Base-by-base conservation (phyloP, 768 basidiomycete species). In the Melanogaster broomeanus region DNA sequence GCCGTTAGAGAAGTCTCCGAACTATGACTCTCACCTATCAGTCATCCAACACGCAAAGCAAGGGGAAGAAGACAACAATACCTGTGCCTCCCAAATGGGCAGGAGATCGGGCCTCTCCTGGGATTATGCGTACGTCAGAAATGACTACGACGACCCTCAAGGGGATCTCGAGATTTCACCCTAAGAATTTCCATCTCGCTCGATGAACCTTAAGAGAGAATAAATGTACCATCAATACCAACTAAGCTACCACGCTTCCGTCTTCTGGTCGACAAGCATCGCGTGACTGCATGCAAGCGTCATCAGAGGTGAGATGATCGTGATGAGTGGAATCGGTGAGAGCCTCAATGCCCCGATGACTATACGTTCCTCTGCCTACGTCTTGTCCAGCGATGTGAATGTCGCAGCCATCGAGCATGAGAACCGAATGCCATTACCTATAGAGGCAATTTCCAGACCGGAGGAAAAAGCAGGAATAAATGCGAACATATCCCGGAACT, bases 1-100 rank as follows among this genome's bases (percentile, higher is more conserved):
- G 2, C 92, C 92, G 61, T 97, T 95, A 74, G 90, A 89, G 70
- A 97, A 97, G 64, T 95, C 93, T 19, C 93, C 93, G 57, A 94
- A 94, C 83, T 88, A 56, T 19, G 4, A 19, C 22, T 2, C 31
- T 55, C 48, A 30, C 18, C 31, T 19, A 24, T 27, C n/a, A 37
- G 18, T 16, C 34, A 22, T 52, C 42, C 27, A 37, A 19, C 37
- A 22, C n/a, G 31, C 45, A 10, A 16, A 31, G 11, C 2, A 34
- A n/a, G 12, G 3, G 38, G 22, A 16, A 49, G 22, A 33, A 18
- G 1, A 21, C 10, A 19, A 22, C 19, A 71, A 24, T 55, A 84
- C 87, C 76, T 95, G 93, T 1, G 92, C 92, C 66, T 97, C 93
- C 93, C 93, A 95, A 31, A 96, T 90, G 0, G 90, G 83, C 46